phyloP scores from a whole-genome alignment of 345 rosid species.

The Eucalyptus pauciflora region DNA sequence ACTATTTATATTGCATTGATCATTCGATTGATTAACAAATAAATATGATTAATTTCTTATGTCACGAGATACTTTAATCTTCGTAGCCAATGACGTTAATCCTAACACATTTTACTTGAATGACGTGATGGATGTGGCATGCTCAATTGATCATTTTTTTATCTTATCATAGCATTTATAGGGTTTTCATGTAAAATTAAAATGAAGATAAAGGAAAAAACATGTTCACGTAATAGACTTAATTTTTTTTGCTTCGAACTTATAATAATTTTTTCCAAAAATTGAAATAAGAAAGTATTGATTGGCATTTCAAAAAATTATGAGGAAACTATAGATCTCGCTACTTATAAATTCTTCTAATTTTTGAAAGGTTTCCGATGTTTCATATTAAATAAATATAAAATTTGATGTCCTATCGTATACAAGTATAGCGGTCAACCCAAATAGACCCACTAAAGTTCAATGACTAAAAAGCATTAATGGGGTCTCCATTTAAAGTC shows the following conservation, averaged over 20 bases:
- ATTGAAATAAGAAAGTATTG: neutral
- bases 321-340: neutral
- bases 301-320: neutral
- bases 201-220: neutral
- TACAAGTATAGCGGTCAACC: neutral
- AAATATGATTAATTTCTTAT: neutral
- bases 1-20: neutral
- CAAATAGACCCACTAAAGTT: neutral
- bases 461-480: neutral
- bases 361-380: neutral
- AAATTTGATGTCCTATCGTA: neutral
- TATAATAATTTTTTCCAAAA: neutral
- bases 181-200: neutral
- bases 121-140: neutral
- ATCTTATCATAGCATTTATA: neutral
- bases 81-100: neutral
- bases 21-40: neutral
- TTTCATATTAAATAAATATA: neutral
- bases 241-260: neutral
- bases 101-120: neutral
- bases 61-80: neutral
- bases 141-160: neutral
- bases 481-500: neutral
- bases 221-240: neutral
- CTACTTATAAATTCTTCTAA: neutral